Evolutionary conservation across 495 filamentous ascomycete genomes (phyloP), one percentile per base, ranked within the genome.

Genomic region (Pseudomonodictys pantanalensis): DNA sequence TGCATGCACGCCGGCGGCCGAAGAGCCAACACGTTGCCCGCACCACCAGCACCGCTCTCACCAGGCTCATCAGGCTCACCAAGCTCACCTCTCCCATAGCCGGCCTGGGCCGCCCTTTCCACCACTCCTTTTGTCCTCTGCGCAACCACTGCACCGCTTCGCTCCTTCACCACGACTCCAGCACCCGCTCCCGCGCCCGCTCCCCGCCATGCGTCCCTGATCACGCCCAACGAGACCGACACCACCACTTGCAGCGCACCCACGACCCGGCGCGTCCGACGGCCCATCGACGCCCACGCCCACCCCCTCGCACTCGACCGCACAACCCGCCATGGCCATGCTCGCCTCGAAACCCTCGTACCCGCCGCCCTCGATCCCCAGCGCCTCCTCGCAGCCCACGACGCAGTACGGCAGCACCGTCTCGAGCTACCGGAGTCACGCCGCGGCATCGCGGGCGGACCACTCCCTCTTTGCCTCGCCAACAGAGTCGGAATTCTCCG

Each of bases 401-500:
- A 65, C 78, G 15, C 75, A 77, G 57, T 74, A 74, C 64, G 57
- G 77, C 71, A 64, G 80, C 72, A 73, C 75, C 71, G 68, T 78
- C 70, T 68, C 75, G 68, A 79, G 80, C 78, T 77, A 80, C 74
- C 64, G 86, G 60, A 75, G 79, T 2, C 78, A 81, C 20, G 77
- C 80, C 28, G 74, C 82, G 46, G 77, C 78, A 43, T 77, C 80
- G 60, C 68, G 64, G 26, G 33, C 74, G 10, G 77, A 86, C 42
- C 83, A 83, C 68, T 85, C 86, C 52, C 77, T 82, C 39, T 95
- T 90, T 61, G 77, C 85, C 18, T 95, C 89, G 71, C 92, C 93
- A 29, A 96, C 93, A 22, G 90, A 95, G 69, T 95, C 90, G 17
- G 92, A 97, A 64, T 96, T 96, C 71, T 93, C 90, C n/a, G 92